Conservation (phyloP, 2,329 filamentous ascomycete genomes). For the Pestalotiopsis sp. region DNA sequence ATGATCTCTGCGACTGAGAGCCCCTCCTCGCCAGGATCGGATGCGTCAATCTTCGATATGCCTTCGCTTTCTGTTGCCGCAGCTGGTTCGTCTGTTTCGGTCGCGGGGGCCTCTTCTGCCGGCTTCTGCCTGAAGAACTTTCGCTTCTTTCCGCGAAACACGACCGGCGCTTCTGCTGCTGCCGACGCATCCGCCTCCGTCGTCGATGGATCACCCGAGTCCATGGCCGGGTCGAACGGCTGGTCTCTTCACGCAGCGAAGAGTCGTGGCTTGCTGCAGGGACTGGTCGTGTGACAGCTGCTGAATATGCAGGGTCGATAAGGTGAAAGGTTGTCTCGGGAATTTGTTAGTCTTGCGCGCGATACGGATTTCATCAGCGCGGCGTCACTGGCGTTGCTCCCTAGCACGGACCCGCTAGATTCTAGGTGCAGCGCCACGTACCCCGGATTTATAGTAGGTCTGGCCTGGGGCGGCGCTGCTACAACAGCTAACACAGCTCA, state of each 20-base stretch:
- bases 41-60: slow-evolving; percentile 12
- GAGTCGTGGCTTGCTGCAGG: not conserved
- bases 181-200: not conserved
- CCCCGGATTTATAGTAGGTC: not conserved
- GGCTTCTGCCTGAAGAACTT: slow-evolving; percentile 59
- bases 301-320: not conserved
- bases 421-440: not conserved
- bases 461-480: not conserved
- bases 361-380: not conserved
- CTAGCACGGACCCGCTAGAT: not conserved
- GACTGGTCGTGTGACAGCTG: not conserved
- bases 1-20: slow-evolving; percentile 54
- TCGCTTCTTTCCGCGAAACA: slow-evolving; percentile 65
- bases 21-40: slow-evolving; percentile 33
- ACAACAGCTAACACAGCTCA: not conserved
- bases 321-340: not conserved
- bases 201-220: not conserved
- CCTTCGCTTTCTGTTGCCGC: slow-evolving; percentile 13
- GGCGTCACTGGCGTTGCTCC: not conserved
- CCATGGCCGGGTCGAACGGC: not conserved
- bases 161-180: slow-evolving; percentile 35
- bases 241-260: not conserved
- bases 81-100: slow-evolving; percentile 5
- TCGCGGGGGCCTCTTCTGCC: slow-evolving; percentile 28
- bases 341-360: not conserved